phyloP scores from a whole-genome alignment of 1,284 basidiomycete species.

The Cutaneotrichosporon sp. region DNA sequence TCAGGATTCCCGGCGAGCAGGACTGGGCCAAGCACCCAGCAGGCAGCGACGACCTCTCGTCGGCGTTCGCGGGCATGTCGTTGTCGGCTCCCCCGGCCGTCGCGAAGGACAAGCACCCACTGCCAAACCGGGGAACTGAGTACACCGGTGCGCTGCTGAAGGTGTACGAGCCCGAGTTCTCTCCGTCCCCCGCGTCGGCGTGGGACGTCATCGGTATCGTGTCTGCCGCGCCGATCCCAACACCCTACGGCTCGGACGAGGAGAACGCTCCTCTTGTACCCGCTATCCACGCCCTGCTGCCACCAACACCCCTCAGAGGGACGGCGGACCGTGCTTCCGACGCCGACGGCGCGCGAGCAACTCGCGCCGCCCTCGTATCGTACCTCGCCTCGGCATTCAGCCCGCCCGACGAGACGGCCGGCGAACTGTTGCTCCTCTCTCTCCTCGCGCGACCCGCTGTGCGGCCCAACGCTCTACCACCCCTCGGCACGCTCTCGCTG shows the following conservation, averaged over 20 bases:
- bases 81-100: constrained; percentile 9
- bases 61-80: not conserved
- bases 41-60: not conserved
- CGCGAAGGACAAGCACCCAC: constrained; percentile 35
- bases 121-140: constrained; percentile 17
- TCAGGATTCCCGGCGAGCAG: constrained; percentile 40
- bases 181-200: constrained; percentile 37
- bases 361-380: constrained; percentile 26
- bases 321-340: not conserved
- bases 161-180: constrained; percentile 39
- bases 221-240: constrained; percentile 35
- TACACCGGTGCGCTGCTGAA: constrained; percentile 45
- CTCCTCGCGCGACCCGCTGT: constrained; percentile 36
- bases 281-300: constrained; percentile 37
- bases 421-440: constrained; percentile 37
- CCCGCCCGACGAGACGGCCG: constrained; percentile 33
- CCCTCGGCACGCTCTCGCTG: constrained; percentile 41
- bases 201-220: constrained; percentile 41
- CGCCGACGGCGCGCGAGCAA: not conserved
- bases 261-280: constrained; percentile 30
- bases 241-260: constrained; percentile 24
- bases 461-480: constrained; percentile 24
- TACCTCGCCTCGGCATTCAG: constrained; percentile 33
- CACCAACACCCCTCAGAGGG: constrained; percentile 3
- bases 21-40: constrained; percentile 21